Evolutionary conservation across 306 rosid species (phyloP), one percentile per base, ranked within the genome.

Genomic region (Cucumis hystrix): DNA sequence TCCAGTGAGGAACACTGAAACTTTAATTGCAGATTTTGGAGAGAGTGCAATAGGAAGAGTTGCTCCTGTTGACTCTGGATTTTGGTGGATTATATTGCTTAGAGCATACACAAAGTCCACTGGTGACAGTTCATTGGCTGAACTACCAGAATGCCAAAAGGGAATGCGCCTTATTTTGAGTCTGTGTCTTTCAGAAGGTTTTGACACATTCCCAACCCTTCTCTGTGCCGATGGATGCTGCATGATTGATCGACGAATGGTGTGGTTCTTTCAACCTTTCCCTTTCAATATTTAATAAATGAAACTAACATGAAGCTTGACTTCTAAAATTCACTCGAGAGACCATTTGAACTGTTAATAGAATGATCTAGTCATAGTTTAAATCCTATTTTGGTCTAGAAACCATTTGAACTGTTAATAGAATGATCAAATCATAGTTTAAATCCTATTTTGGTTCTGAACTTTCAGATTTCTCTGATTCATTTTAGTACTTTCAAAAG

Each of bases 241-340:
- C 78, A 94, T 94, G 97, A 94, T 94, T 82, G 98, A 94, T 85
- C 91, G 98, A 41, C 85, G 98, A 87, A 94, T 94, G 98, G 98
- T 94, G 86, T 78, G 91, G 59, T 84, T 70, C 78, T 78, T 33
- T 41, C 76, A 76, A 25, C 63, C 71, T 21, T 74, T 21, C 5
- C 21, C 76, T 49, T 45, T 20, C 12, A 7, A 43, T 2, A 45
- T 4, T 21, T 45, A 67, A 45, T 20, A 25, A 25, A 20, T 69
- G 57, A 68, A 20, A 68, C 35, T 47, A 70, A 25, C 41, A 47
- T 70, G 21, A 15, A 47, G 56, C 56, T 9, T 7, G 54, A 70
- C 13, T 70, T 47, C 23, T 45, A 10, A 30, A 70, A 47, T 70
- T 70, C 58, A 14, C 13, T 49, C 0, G 39, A 4, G 5, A 33